A percentile compares a stretch with the other conserved stretches of the same genome.
Evolutionary conservation across 306 rosid species (phyloP).

Genomic region (Castanea mollissima): DNA sequence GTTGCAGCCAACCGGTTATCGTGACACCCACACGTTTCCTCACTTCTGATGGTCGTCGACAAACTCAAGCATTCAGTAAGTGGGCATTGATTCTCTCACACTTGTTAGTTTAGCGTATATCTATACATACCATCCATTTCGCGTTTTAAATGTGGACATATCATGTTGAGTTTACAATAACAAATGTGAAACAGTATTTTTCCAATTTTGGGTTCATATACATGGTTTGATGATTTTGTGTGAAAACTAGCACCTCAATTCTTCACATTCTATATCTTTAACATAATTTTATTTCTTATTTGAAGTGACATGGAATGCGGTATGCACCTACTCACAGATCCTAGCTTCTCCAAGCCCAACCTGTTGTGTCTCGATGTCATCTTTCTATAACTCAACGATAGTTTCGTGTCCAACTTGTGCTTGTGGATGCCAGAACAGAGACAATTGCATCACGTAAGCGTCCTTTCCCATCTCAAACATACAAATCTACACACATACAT

Average conservation of each 20-base stretch:
- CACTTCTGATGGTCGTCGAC: conserved; percentile 68
- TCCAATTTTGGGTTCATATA: too few species aligned
- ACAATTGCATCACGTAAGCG: conserved; percentile 71
- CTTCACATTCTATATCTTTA: too few species aligned
- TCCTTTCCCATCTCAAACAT: background rate
- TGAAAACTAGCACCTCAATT: too few species aligned
- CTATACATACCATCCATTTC: too few species aligned
- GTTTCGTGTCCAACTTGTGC: conserved; percentile 80
- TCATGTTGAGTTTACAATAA: too few species aligned
- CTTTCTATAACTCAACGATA: conserved; percentile 80
- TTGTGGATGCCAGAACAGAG: conserved; percentile 81
- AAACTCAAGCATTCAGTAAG: conserved; percentile 91
- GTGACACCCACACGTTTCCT: conserved; percentile 81
- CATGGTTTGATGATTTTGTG: too few species aligned
- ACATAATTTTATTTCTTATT: background rate
- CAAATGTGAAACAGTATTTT: too few species aligned
- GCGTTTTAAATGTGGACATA: too few species aligned
- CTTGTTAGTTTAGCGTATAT: too few species aligned
- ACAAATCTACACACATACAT: background rate
- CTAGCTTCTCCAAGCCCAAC: conserved; percentile 72
- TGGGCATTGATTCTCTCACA: background rate
- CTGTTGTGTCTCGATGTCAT: conserved; percentile 88
- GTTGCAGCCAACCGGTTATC: conserved; percentile 78
- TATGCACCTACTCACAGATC: conserved; percentile 88
- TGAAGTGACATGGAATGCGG: conserved; percentile 98